Evolutionary conservation across 2,329 filamentous ascomycete genomes (phyloP).

Genomic region (Claviceps cyperi): DNA sequence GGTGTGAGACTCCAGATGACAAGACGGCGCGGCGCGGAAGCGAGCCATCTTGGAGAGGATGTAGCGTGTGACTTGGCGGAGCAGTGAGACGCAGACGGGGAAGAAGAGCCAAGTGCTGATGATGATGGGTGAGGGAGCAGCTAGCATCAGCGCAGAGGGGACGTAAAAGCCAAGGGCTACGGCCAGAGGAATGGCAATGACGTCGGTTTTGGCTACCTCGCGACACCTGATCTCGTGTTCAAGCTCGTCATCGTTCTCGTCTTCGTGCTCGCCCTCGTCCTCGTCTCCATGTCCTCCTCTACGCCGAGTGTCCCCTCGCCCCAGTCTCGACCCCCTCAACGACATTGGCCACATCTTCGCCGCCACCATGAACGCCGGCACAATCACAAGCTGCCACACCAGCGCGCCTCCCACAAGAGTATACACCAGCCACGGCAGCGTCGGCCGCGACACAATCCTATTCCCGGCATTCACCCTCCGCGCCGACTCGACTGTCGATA

Average conservation of each 20-base stretch:
- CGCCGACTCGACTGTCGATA: constrained; percentile 34
- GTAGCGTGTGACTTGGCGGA: constrained; percentile 24
- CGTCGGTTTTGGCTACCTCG: constrained; percentile 32
- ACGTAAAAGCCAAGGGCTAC: constrained; percentile 32
- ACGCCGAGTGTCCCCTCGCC: no score
- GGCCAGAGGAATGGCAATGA: constrained; percentile 39
- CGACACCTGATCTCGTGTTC: neutral
- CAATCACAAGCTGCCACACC: constrained; percentile 36
- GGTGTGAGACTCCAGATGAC: constrained; percentile 28
- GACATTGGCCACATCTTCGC: constrained; percentile 18
- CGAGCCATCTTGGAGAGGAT: constrained; percentile 12
- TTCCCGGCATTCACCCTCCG: constrained; percentile 25
- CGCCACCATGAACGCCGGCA: constrained; percentile 33
- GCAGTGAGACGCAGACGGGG: constrained; percentile 31
- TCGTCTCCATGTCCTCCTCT: neutral
- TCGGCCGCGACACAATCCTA: constrained; percentile 23
- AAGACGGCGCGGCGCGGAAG: constrained; percentile 16
- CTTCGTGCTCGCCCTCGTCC: neutral
- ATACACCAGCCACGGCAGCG: constrained; percentile 31
- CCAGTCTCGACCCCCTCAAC: no score
- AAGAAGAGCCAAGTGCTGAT: constrained; percentile 37
- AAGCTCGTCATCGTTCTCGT: constrained; percentile 5
- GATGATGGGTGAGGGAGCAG: constrained; percentile 14
- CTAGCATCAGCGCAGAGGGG: constrained; percentile 32
- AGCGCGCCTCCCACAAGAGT: constrained; percentile 34